Conservation (phyloP, 73 alveolate species). For the Paramecium caudatum region DNA sequence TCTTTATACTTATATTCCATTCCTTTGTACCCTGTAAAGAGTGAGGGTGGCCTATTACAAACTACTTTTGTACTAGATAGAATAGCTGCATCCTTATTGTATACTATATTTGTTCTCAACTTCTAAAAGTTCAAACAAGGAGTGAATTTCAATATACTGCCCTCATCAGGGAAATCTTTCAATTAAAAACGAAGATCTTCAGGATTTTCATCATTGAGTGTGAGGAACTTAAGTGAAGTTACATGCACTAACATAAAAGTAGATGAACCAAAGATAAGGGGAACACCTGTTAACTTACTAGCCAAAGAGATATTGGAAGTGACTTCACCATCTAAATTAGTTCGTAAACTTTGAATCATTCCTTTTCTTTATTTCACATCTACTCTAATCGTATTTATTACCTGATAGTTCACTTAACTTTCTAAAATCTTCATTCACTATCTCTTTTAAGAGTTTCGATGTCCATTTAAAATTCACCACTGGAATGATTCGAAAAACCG, state of each 20-base stretch:
- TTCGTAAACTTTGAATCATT: slow-evolving; percentile 43
- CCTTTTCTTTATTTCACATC: slow-evolving; percentile 70
- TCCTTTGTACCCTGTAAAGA: slow-evolving; percentile 22
- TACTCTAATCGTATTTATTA: not conserved
- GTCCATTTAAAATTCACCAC: slow-evolving; percentile 58
- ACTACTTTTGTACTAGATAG: slow-evolving; percentile 53
- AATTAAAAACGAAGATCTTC: slow-evolving; percentile 53
- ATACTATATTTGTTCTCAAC: slow-evolving; percentile 47
- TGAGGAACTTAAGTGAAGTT: slow-evolving; percentile 66
- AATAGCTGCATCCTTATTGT: slow-evolving; percentile 57
- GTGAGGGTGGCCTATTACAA: slow-evolving; percentile 48
- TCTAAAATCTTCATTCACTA: slow-evolving; percentile 46
- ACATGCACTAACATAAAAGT: slow-evolving; percentile 70
- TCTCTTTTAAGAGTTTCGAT: slow-evolving; percentile 50
- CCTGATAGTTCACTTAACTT: slow-evolving; percentile 34
- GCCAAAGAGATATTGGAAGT: slow-evolving; percentile 68
- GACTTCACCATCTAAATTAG: slow-evolving; percentile 76
- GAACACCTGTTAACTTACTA: slow-evolving; percentile 71
- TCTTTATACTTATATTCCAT: slow-evolving; percentile 35
- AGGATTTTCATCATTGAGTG: slow-evolving; percentile 71
- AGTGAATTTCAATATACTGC: slow-evolving; percentile 51
- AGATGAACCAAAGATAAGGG: slow-evolving; percentile 69
- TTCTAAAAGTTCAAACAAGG: slow-evolving; percentile 56
- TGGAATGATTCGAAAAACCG: slow-evolving; percentile 73
- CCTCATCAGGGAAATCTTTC: slow-evolving; percentile 64